phyloP scores from a whole-genome alignment of 2,329 filamentous ascomycete genomes.

The Boeremia exigua region DNA sequence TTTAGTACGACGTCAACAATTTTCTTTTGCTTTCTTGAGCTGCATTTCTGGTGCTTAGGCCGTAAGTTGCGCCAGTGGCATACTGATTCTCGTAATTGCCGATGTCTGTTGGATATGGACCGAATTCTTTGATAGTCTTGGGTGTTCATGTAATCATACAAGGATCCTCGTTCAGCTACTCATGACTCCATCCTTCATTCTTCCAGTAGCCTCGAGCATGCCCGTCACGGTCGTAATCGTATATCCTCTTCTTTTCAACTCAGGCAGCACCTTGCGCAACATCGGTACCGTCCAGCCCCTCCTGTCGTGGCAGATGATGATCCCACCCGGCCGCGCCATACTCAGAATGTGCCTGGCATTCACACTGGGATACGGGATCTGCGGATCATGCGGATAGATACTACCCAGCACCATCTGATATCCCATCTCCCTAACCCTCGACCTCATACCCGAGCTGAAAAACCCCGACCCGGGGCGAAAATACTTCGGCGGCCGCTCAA shows the following conservation, averaged over 20 bases:
- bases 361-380: slow-evolving; percentile 70
- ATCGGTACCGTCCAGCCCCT: slow-evolving; percentile 83
- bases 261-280: slow-evolving; percentile 74
- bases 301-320: slow-evolving; percentile 87
- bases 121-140: too few species aligned
- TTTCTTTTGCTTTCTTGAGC: too few species aligned
- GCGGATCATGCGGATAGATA: slow-evolving; percentile 91
- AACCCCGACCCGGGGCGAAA: slow-evolving; percentile 87
- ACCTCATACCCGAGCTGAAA: slow-evolving; percentile 75
- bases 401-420: slow-evolving; percentile 80
- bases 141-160: not conserved
- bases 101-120: too few species aligned
- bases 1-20: too few species aligned
- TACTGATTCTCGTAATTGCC: too few species aligned
- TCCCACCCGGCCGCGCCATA: slow-evolving; percentile 76
- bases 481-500: slow-evolving; percentile 63
- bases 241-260: slow-evolving; percentile 73
- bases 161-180: not conserved
- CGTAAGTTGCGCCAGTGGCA: too few species aligned
- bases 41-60: too few species aligned
- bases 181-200: not conserved
- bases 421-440: slow-evolving; percentile 63
- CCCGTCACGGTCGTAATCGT: slow-evolving; percentile 67
- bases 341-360: slow-evolving; percentile 83
- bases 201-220: slow-evolving; percentile 21